Evolutionary conservation across 306 rosid genomes (phyloP).

Genomic region (Astragalus glycyphyllos): DNA sequence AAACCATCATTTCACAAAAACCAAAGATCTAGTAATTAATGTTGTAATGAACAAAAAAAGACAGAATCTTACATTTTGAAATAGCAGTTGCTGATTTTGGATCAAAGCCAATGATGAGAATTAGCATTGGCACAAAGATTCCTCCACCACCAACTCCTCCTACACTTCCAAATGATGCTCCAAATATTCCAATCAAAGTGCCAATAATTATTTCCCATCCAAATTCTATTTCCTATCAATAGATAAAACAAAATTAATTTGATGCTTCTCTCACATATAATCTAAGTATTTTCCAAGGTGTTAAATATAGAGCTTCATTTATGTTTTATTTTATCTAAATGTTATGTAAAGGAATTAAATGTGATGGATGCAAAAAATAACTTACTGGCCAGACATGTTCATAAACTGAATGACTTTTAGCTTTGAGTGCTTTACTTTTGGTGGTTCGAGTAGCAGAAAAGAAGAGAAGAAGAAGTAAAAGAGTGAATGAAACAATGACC

Average conservation of each 20-base stretch:
- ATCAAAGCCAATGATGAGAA: constrained; percentile 81
- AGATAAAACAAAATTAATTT: too few relatives aligned
- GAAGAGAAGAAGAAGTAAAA: constrained; percentile 5
- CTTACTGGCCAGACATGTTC: constrained; percentile 87
- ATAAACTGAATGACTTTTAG: constrained; percentile 58
- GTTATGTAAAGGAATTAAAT: too few relatives aligned
- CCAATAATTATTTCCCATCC: constrained; percentile 77
- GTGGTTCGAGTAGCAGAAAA: constrained; percentile 49
- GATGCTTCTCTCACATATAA: too few relatives aligned
- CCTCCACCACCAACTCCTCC: constrained; percentile 99
- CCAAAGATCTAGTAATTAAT: too few relatives aligned
- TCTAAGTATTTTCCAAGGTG: too few relatives aligned
- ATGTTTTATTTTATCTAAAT: too few relatives aligned
- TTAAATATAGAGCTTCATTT: too few relatives aligned
- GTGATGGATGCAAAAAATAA: not conserved
- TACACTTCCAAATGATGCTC: constrained; percentile 90
- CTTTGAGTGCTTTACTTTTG: constrained; percentile 31
- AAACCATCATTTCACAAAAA: not conserved
- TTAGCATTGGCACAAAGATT: constrained; percentile 89
- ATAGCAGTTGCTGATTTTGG: constrained; percentile 85
- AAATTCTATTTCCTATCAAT: constrained; percentile 68
- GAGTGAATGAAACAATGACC: constrained; percentile 19
- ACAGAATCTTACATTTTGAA: constrained; percentile 72
- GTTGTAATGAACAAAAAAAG: too few relatives aligned
- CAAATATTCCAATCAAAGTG: constrained; percentile 67